These are phyloP conservation scores for Nitzschia palea DNA, from an alignment of 108 stramenopile species.

Conservation along the genomic window DNA sequence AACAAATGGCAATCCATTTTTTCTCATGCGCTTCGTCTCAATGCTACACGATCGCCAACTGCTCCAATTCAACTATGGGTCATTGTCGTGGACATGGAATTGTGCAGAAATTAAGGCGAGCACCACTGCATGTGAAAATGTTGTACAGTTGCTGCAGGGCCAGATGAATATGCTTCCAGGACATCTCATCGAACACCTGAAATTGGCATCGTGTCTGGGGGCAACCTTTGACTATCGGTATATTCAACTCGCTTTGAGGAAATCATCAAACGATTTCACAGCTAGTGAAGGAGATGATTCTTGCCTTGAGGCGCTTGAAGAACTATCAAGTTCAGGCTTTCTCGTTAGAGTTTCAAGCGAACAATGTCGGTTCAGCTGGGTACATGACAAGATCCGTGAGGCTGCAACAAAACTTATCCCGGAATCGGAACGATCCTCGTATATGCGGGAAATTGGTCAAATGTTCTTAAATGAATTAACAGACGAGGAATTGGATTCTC, in stretches of 20 bases:
- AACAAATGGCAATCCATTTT: constrained; percentile 45
- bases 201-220: neutral
- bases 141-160: neutral
- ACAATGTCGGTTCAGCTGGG: neutral
- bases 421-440: neutral
- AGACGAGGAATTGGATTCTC: neutral
- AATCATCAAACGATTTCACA: neutral
- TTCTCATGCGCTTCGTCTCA: constrained; percentile 22
- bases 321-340: neutral
- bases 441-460: neutral
- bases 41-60: neutral
- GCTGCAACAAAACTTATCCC: neutral
- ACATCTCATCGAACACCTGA: neutral
- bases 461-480: constrained; percentile 6
- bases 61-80: constrained; percentile 4
- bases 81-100: neutral
- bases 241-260: neutral
- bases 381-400: constrained; percentile 5
- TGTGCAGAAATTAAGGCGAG: neutral
- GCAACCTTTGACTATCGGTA: neutral
- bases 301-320: neutral
- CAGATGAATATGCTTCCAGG: neutral
- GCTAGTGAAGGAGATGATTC: too few species aligned
- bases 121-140: constrained; percentile 12
- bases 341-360: neutral